Conservation (phyloP, 352 stramenopile species). For the Thraustotheca clavata region DNA sequence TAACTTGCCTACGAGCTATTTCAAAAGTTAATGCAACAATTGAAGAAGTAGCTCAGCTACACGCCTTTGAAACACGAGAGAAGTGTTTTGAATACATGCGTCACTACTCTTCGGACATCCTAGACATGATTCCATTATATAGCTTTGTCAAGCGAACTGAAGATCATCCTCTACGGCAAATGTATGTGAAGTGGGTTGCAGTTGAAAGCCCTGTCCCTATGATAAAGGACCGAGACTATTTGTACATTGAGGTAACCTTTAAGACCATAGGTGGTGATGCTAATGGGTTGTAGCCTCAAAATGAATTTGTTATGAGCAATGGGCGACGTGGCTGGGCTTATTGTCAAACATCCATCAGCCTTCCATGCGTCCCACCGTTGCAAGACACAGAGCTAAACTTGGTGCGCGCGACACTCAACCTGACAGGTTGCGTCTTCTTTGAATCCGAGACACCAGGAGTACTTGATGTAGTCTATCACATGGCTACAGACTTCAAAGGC, state of each 20-base stretch:
- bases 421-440: constrained; percentile 15
- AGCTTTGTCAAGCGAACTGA: constrained; percentile 11
- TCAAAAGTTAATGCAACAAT: constrained; percentile 5
- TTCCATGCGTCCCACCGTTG: neutral
- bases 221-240: constrained; percentile 14
- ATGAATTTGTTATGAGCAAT: constrained; percentile 9
- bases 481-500: constrained; percentile 14
- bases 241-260: constrained; percentile 9
- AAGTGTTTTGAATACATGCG: constrained; percentile 6
- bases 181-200: constrained; percentile 15
- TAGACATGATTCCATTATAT: constrained; percentile 18
- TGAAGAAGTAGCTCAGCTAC: constrained; percentile 9
- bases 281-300: neutral
- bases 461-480: constrained; percentile 10
- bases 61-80: constrained; percentile 14
- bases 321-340: constrained; percentile 15
- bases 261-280: neutral
- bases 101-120: neutral
- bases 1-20: neutral
- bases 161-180: constrained; percentile 6
- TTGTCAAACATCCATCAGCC: constrained; percentile 7
- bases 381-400: neutral
- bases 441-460: constrained; percentile 15
- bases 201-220: neutral
- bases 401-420: constrained; percentile 8